A percentile compares a stretch with the other conserved stretches of the same genome.
Evolutionary conservation across 108 stramenopile genomes (phyloP).

Genomic region (Discostella stelligeroides): DNA sequence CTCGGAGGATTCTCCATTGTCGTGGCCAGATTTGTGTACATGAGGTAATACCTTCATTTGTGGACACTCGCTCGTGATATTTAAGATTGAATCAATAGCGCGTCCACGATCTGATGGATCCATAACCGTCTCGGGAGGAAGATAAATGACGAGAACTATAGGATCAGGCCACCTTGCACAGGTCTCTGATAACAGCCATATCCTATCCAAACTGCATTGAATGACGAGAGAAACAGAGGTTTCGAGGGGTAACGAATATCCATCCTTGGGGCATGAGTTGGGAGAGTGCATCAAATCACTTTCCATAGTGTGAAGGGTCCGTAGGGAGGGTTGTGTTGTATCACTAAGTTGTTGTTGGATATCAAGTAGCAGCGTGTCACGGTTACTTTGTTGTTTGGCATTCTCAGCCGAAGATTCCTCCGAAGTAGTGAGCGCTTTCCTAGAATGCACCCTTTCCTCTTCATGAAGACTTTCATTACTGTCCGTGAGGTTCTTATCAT

Average conservation of each 20-base stretch:
- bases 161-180: conserved; percentile 74
- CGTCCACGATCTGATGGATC: conserved; percentile 13
- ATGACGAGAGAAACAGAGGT: conserved; percentile 59
- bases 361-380: conserved; percentile 18
- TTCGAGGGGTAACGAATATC: conserved; percentile 22
- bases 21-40: conserved; percentile 32
- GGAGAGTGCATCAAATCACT: conserved; percentile 24
- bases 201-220: conserved; percentile 70
- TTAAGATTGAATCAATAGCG: conserved; percentile 32
- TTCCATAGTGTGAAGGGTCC: conserved; percentile 31
- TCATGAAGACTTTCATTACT: neutral
- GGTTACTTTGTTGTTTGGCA: conserved; percentile 4
- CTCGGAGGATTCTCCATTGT: conserved; percentile 19
- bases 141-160: conserved; percentile 73
- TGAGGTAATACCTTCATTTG: conserved; percentile 61
- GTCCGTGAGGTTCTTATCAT: conserved; percentile 1
- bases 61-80: conserved; percentile 50
- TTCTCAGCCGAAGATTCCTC: conserved; percentile 1
- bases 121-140: conserved; percentile 27
- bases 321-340: conserved; percentile 7
- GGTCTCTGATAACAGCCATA: conserved; percentile 76
- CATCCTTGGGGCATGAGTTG: conserved; percentile 44
- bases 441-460: neutral
- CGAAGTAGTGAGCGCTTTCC: neutral
- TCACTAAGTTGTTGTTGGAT: conserved; percentile 38